phyloP scores from a whole-genome alignment of 257 asterid species.

The Primulina huaijiensis region DNA sequence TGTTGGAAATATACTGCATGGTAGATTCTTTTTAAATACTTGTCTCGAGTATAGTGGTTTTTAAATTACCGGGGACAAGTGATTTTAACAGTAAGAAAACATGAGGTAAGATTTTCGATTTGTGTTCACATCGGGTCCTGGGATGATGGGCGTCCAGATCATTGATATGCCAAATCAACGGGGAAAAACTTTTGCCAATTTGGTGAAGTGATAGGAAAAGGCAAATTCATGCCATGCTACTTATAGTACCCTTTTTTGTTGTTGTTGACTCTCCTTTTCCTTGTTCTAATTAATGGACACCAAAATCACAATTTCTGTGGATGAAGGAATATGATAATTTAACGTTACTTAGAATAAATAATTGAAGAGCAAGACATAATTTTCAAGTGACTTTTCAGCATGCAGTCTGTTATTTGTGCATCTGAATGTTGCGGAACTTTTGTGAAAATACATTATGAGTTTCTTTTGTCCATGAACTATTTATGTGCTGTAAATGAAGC shows the following conservation, averaged over 20 bases:
- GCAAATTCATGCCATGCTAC: not conserved
- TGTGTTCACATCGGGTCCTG: not conserved
- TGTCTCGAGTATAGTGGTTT: not conserved
- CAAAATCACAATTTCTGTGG: not conserved
- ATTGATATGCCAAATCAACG: too few relatives aligned
- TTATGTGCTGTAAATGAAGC: slow-evolving; percentile 1
- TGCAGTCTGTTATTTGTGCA: not conserved
- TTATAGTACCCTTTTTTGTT: too few relatives aligned
- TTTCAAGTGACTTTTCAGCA: not conserved
- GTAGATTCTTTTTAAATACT: too few relatives aligned
- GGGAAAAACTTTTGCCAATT: too few relatives aligned
- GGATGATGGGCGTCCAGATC: too few relatives aligned
- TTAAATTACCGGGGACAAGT: not conserved
- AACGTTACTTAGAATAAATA: not conserved
- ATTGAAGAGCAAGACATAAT: not conserved
- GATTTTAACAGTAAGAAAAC: not conserved
- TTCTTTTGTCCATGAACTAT: not conserved
- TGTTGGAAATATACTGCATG: not conserved
- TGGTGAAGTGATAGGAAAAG: not conserved
- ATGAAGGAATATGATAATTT: not conserved
- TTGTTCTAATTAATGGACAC: not conserved
- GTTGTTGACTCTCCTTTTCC: too few relatives aligned
- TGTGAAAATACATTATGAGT: not conserved
- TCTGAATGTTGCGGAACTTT: not conserved
- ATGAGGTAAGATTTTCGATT: not conserved